Conservation (phyloP, 306 rosid genomes). For the Rubus idaeus region DNA sequence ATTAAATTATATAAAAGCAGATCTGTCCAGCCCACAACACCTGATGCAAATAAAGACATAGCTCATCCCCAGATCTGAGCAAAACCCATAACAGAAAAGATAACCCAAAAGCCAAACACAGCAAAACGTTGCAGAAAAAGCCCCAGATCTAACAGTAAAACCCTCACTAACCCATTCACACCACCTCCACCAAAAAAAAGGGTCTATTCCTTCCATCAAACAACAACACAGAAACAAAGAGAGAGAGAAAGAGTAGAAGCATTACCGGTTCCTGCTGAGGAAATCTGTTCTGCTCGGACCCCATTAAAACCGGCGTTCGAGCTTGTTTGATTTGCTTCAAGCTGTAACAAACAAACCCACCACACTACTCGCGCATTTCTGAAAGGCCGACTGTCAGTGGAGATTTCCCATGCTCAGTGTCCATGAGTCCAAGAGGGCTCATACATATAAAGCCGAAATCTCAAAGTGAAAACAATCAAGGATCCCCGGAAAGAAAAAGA, state of each 20-base stretch:
- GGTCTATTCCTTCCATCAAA: not conserved
- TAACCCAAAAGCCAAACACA: slow-evolving; percentile 24
- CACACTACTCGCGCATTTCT: not conserved
- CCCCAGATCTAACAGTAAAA: slow-evolving; percentile 59
- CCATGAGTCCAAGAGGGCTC: slow-evolving; percentile 5
- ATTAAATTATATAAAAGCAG: not conserved
- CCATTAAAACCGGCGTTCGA: slow-evolving; percentile 44
- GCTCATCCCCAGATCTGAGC: slow-evolving; percentile 20
- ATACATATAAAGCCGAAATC: slow-evolving; percentile 6
- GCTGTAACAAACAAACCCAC: not conserved
- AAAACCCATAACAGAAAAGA: slow-evolving; percentile 7
- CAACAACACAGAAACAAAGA: not conserved
- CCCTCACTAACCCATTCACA: slow-evolving; percentile 2
- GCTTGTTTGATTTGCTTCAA: not conserved
- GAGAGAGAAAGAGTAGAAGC: slow-evolving; percentile 16
- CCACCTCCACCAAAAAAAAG: not conserved
- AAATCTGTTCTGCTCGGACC: slow-evolving; percentile 89
- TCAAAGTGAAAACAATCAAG: slow-evolving; percentile 5
- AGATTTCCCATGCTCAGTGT: not conserved
- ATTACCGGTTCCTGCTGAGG: slow-evolving; percentile 87
- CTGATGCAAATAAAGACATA: slow-evolving; percentile 9
- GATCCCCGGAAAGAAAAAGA: slow-evolving; percentile 10
- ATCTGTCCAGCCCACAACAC: slow-evolving; percentile 17
- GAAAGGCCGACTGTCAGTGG: not conserved
- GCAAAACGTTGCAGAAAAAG: slow-evolving; percentile 20